Evolutionary conservation across 73 alveolate genomes (phyloP).

Genomic region (Diophrys sp.): DNA sequence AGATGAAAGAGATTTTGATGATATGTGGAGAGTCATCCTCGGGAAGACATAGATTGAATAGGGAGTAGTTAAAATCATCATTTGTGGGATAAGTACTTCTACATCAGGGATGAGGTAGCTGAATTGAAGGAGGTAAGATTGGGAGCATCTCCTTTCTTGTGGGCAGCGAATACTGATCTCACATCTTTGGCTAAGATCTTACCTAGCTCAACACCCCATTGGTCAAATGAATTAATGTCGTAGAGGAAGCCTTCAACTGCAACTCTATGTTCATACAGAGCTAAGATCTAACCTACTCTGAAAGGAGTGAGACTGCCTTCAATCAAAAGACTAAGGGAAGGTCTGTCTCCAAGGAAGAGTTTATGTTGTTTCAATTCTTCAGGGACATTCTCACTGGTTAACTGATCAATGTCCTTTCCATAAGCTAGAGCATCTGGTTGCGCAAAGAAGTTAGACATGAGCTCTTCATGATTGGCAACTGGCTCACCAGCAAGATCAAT

Average conservation of each 20-base stretch:
- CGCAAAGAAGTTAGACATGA: constrained; percentile 95
- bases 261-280: constrained; percentile 87
- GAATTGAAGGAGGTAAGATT: constrained; percentile 10
- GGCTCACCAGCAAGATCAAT: constrained; percentile 52
- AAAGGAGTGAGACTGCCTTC: constrained; percentile 49
- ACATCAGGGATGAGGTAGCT: constrained; percentile 3
- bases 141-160: constrained; percentile 29
- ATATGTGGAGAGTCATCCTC: background rate
- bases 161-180: constrained; percentile 42
- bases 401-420: constrained; percentile 75
- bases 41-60: background rate
- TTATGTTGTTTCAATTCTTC: constrained; percentile 74
- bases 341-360: constrained; percentile 86
- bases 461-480: constrained; percentile 79
- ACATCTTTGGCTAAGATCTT: constrained; percentile 72
- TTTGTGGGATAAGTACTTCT: constrained; percentile 12
- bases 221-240: constrained; percentile 70
- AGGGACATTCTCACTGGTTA: constrained; percentile 77
- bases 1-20: background rate
- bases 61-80: background rate
- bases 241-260: constrained; percentile 86
- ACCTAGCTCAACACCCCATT: constrained; percentile 87
- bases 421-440: constrained; percentile 96
- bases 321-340: constrained; percentile 43
- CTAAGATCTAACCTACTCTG: constrained; percentile 74